A percentile compares a stretch with the other conserved stretches of the same genome.
These are phyloP conservation scores for Globisporangium takayamanum DNA, from an alignment of 352 stramenopile species.

Conservation along the genomic window DNA sequence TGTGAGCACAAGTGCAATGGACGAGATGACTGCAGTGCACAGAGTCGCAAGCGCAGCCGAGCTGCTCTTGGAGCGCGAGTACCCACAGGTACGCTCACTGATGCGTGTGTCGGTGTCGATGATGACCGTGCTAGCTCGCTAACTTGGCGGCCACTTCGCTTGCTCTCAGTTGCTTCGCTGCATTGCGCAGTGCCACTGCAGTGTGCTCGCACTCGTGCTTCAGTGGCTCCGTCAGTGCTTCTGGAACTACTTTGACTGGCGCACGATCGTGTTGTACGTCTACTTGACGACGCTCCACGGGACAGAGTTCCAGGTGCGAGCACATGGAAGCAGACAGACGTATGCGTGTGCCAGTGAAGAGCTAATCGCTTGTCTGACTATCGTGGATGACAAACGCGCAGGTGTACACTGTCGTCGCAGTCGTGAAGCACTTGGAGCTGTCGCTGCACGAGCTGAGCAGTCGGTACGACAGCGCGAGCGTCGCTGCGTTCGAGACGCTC, in stretches of 20 bases:
- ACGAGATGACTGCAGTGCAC: slow-evolving; percentile 1
- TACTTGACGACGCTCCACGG: slow-evolving; percentile 56
- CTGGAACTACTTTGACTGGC: slow-evolving; percentile 71
- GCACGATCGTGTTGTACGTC: slow-evolving; percentile 40
- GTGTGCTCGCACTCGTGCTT: slow-evolving; percentile 32
- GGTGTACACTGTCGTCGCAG: slow-evolving; percentile 44
- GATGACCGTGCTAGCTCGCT: background rate
- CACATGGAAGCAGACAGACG: background rate
- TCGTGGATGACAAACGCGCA: slow-evolving; percentile 9
- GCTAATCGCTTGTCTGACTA: background rate
- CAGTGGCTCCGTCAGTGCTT: slow-evolving; percentile 55
- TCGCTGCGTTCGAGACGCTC: slow-evolving; percentile 27
- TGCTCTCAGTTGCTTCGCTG: slow-evolving; percentile 28
- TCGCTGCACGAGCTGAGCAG: slow-evolving; percentile 26
- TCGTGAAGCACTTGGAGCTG: slow-evolving; percentile 43
- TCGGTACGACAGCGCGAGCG: slow-evolving; percentile 19
- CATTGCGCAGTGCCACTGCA: slow-evolving; percentile 41
- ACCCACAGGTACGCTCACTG: slow-evolving; percentile 32
- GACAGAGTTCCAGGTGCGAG: slow-evolving; percentile 46
- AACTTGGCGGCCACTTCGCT: slow-evolving; percentile 1
- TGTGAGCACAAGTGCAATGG: background rate
- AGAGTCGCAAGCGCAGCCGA: slow-evolving; percentile 36
- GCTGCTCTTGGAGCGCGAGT: slow-evolving; percentile 38
- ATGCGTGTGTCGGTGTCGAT: background rate
- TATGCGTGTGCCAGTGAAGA: too few relatives aligned